Evolutionary conservation across 495 filamentous ascomycete genomes (phyloP).

Genomic region (Podospora conica): DNA sequence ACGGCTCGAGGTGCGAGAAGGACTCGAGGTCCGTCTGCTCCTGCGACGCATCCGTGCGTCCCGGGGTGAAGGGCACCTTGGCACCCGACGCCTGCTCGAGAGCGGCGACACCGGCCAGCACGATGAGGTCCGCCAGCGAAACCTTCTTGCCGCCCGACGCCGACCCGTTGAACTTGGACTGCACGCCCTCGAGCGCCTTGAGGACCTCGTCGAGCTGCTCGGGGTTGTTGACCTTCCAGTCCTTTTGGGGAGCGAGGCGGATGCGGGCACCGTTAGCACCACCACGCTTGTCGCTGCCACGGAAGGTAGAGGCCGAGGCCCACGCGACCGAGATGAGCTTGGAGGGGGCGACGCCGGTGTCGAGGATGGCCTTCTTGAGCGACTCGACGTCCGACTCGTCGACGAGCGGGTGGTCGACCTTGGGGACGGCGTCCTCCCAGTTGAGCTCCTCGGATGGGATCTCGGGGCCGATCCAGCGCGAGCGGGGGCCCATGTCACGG

Average conservation of each 20-base stretch:
- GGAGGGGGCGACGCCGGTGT: constrained; percentile 46
- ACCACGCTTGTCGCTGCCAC: constrained; percentile 67
- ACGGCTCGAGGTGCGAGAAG: constrained; percentile 55
- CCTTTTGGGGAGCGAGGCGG: constrained; percentile 59
- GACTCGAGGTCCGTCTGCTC: constrained; percentile 61
- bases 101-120: constrained; percentile 60
- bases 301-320: constrained; percentile 67
- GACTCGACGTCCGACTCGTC: constrained; percentile 51
- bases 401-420: constrained; percentile 48
- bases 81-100: constrained; percentile 60
- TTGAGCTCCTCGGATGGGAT: constrained; percentile 53
- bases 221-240: constrained; percentile 65
- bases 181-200: constrained; percentile 51
- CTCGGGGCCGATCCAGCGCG: constrained; percentile 64
- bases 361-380: constrained; percentile 60
- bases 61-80: constrained; percentile 43
- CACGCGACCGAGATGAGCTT: constrained; percentile 58
- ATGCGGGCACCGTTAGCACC: constrained; percentile 71
- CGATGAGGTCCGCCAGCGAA: constrained; percentile 65
- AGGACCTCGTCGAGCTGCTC: constrained; percentile 52
- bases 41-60: constrained; percentile 46
- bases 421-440: constrained; percentile 63
- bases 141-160: constrained; percentile 58
- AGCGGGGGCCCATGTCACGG: constrained; percentile 64
- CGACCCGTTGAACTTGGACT: constrained; percentile 56